Evolutionary conservation across 2,329 filamentous ascomycete species (phyloP), one percentile per base, ranked within the genome.

Genomic region (Talaromyces sp.): DNA sequence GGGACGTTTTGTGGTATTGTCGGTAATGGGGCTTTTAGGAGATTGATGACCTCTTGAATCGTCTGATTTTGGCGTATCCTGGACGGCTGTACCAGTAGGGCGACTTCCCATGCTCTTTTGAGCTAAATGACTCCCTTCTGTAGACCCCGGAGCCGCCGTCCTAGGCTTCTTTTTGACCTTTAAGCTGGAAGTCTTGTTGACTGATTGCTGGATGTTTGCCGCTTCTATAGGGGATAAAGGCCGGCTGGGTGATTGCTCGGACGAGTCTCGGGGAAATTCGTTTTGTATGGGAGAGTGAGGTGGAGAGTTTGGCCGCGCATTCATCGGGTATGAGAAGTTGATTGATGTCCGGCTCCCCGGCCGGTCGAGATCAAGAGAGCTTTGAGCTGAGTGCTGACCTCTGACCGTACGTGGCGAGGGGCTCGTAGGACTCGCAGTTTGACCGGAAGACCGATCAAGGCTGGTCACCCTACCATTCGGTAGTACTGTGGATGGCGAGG

Each of bases 261-360:
- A n/a, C 4, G 57, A 42, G 16, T 12, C 34, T 33, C 68, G 67
- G 23, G 60, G 28, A 27, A 58, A 54, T 51, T 68, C 68, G 12
- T 56, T 18, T 2, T 65, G 56, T 1, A 66, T 59, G 16, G 68
- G 68, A 5, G 68, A 67, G 23, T 68, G 67, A 33, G 63, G 71
- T 5, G 78, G 78, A 16, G 79, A 80, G 44, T 71, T 77, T 4
- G 78, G 72, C 27, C 77, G 72, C 14, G 74, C 69, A 59, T 71
- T 73, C 66, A 75, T 76, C 3, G 78, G 78, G 56, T 80, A 79
- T 1, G 80, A 82, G 62, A 82, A 82, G 67, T 82, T 82, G 63
- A 81, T 71, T 4, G 79, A 81, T 34, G 73, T 75, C 52, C 77
- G 70, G 64, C 76, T 82, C 51, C 66, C 68, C 5, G 74, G 67